Evolutionary conservation across 73 alveolate genomes (phyloP).

Genomic region (Paramecium tetraurelia): DNA sequence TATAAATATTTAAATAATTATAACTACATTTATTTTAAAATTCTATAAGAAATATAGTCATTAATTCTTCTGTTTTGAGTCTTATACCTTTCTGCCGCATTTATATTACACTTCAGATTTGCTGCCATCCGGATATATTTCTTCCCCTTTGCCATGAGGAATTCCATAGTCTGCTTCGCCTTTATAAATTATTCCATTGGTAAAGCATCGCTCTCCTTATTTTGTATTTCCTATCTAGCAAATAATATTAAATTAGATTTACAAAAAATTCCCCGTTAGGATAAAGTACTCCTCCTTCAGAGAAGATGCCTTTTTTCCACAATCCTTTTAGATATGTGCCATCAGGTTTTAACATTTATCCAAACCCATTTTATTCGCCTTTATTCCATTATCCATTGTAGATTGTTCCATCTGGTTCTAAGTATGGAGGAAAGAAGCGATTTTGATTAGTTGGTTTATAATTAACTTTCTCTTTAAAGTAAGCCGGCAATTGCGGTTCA

Average conservation of each 20-base stretch:
- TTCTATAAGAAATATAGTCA: neutral
- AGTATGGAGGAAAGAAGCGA: neutral
- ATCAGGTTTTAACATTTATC: neutral
- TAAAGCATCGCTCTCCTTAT: neutral
- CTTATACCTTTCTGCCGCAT: neutral
- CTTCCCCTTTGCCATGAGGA: conserved; percentile 61
- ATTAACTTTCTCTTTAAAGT: neutral
- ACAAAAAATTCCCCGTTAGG: conserved; percentile 7
- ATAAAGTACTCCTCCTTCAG: conserved; percentile 7
- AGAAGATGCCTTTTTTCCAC: neutral
- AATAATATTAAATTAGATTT: neutral
- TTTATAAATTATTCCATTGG: neutral
- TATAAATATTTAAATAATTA: no score
- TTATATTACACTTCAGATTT: neutral
- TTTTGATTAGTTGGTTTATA: neutral
- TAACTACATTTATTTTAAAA: neutral
- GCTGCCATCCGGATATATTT: neutral
- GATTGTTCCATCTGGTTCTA: neutral
- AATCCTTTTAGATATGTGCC: conserved; percentile 21
- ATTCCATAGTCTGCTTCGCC: neutral
- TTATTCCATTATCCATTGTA: conserved; percentile 26
- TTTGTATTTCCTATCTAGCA: neutral
- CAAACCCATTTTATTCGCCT: neutral
- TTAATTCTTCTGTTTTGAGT: neutral
- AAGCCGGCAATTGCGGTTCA: neutral